phyloP scores from a whole-genome alignment of 2,329 filamentous ascomycete species.

The Akanthomyces dipterigenus region DNA sequence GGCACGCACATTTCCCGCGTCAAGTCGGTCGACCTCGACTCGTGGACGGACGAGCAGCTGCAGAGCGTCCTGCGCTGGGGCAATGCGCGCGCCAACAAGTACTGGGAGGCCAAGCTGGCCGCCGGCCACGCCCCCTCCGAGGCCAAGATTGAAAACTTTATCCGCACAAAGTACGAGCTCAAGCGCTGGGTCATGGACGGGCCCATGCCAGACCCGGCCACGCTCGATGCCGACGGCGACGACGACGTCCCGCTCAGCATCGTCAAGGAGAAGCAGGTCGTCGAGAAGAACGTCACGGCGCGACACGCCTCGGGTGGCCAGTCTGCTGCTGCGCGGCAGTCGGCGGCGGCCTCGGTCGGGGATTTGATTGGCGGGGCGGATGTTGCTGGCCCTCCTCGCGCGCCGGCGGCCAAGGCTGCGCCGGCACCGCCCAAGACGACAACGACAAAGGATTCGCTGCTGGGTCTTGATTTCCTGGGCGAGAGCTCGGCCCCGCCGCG shows the following conservation, averaged over 20 bases:
- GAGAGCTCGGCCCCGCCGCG: constrained; percentile 65
- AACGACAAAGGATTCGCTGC: constrained; percentile 79
- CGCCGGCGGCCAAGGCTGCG: constrained; percentile 38
- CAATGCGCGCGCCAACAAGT: constrained; percentile 93
- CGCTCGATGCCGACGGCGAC: constrained; percentile 75
- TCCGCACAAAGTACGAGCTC: constrained; percentile 96
- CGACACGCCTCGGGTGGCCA: constrained; percentile 52
- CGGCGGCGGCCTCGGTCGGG: constrained; percentile 35
- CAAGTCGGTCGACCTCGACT: constrained; percentile 95
- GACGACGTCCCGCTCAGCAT: constrained; percentile 66
- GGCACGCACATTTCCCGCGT: constrained; percentile 97
- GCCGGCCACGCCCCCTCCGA: constrained; percentile 89
- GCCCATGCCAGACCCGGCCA: constrained; percentile 84
- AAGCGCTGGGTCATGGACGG: constrained; percentile 99
- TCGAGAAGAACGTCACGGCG: constrained; percentile 48
- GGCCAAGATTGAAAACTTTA: constrained; percentile 99
- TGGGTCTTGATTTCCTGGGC: constrained; percentile 90
- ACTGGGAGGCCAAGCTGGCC: constrained; percentile 95
- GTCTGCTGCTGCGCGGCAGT: constrained; percentile 27
- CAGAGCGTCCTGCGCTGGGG: constrained; percentile 94
- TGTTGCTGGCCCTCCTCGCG: constrained; percentile 48
- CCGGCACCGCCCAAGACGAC: constrained; percentile 61
- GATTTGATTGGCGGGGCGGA: constrained; percentile 82
- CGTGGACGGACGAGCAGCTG: constrained; percentile 97
- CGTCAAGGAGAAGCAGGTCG: constrained; percentile 59